Base-by-base conservation (phyloP, 1,284 basidiomycete species). In the Trichosporon ovoides region DNA sequence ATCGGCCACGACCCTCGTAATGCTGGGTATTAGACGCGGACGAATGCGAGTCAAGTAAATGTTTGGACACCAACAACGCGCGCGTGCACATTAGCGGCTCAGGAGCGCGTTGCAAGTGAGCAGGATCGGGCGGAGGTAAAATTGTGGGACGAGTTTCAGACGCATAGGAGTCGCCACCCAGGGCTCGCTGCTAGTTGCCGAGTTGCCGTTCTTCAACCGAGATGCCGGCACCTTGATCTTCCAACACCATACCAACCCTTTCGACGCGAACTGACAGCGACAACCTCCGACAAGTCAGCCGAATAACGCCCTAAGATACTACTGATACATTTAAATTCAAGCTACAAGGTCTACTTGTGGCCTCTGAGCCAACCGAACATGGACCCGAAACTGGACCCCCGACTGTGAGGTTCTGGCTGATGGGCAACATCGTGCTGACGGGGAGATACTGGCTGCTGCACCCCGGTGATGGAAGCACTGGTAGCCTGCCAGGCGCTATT, bases 301-400 rank as follows among this genome's bases (percentile, higher is more conserved):
- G 14, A 28, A 48, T 22, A 48, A 28, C 16, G 43, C n/a, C n/a
- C n/a, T n/a, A 48, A 16, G 28, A 16, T 48, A 48, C 43, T 28
- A 48, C 43, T n/a, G n/a, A 48, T 13, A 22, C 4, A 14, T n/a
- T 28, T 20, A 43, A 11, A 7, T 18, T 3, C 38, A 24, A 20
- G 22, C 35, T 35, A 4, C 3, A n/a, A 3, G 6, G 11, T 16
- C 43, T 53, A 61, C 37, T 58, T 61, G 54, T 50, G 48, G n/a
- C 60, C 57, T 1, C 46, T 34, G 3, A 61, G 40, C 60, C 60
- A 61, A 52, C 60, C 48, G 48, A 61, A 58, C 43, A 61, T 33
- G 22, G 60, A 61, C 34, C 60, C 58, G 38, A 31, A 33, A 34
- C 57, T 58, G 5, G 60, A 61, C 3, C 55, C 46, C 12, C 56